Conservation (phyloP, 257 asterid species). For the Salvia rosmarinus region DNA sequence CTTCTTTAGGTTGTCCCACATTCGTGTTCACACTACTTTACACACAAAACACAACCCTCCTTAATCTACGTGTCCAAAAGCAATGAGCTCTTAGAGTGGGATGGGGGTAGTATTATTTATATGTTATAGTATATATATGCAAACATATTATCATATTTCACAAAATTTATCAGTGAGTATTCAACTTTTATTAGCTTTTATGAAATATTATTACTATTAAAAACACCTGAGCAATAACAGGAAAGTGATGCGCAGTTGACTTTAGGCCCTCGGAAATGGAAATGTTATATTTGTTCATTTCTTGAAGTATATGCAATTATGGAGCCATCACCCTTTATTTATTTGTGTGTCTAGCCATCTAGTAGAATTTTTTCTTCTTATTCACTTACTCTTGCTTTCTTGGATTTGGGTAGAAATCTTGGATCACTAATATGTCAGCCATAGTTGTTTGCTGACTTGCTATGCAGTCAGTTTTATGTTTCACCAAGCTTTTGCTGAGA, state of each 20-base stretch:
- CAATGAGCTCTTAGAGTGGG: no score
- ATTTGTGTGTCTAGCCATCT: neutral
- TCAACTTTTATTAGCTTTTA: neutral
- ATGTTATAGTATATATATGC: neutral
- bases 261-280: neutral
- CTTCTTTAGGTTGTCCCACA: no score
- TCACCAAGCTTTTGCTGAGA: conserved; percentile 22
- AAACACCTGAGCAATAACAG: neutral
- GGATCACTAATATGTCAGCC: neutral
- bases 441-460: conserved; percentile 8
- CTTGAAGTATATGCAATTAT: conserved; percentile 25
- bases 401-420: neutral
- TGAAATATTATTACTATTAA: neutral
- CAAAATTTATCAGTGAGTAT: neutral
- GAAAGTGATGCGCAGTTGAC: neutral
- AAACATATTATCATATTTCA: neutral
- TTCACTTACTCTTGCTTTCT: neutral
- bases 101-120: no score
- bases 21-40: no score
- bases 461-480: conserved; percentile 20
- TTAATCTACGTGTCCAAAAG: no score
- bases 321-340: neutral
- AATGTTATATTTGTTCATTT: conserved; percentile 9
- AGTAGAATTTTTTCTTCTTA: neutral
- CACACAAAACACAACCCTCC: no score